Evolutionary conservation across 352 stramenopile genomes (phyloP).

Genomic region (Pythium myriotylum): DNA sequence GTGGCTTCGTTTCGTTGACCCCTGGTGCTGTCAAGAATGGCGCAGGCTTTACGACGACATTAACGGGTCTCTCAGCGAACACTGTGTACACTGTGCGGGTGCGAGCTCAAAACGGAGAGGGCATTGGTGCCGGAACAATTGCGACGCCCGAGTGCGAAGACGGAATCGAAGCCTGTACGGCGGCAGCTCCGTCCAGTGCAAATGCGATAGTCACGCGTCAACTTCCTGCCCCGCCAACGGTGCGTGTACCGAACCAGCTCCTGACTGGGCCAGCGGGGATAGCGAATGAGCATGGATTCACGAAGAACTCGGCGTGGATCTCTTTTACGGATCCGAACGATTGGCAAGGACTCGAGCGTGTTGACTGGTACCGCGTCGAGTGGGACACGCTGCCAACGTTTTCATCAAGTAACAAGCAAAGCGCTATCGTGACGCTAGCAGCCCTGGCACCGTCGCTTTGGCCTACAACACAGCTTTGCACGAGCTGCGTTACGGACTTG

Average conservation of each 20-base stretch:
- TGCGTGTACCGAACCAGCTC: constrained; percentile 59
- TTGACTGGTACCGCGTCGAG: constrained; percentile 91
- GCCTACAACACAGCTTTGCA: constrained; percentile 41
- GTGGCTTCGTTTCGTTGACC: constrained; percentile 42
- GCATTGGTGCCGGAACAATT: constrained; percentile 52
- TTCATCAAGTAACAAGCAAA: constrained; percentile 38
- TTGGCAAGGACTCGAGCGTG: constrained; percentile 71
- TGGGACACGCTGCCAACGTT: constrained; percentile 86
- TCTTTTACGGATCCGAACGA: constrained; percentile 67
- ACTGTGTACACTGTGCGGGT: constrained; percentile 81
- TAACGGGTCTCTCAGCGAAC: constrained; percentile 47
- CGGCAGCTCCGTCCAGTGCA: constrained; percentile 11
- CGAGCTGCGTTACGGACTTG: constrained; percentile 49
- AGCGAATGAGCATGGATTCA: constrained; percentile 68
- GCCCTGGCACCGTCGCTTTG: constrained; percentile 45
- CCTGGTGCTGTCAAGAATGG: constrained; percentile 6
- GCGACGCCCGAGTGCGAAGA: constrained; percentile 88
- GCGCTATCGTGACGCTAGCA: constrained; percentile 38
- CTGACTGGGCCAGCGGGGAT: constrained; percentile 27
- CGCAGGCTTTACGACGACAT: constrained; percentile 13
- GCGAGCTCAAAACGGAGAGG: constrained; percentile 85
- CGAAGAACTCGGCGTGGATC: constrained; percentile 55
- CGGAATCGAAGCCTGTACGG: constrained; percentile 80
- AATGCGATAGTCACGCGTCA: constrained; percentile 57
- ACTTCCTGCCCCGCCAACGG: constrained; percentile 46